Percentiles rank a stretch among this genome's conserved stretches.
Evolutionary conservation across 2,329 filamentous ascomycete genomes (phyloP).

Genomic region (Xylaria arbuscula): DNA sequence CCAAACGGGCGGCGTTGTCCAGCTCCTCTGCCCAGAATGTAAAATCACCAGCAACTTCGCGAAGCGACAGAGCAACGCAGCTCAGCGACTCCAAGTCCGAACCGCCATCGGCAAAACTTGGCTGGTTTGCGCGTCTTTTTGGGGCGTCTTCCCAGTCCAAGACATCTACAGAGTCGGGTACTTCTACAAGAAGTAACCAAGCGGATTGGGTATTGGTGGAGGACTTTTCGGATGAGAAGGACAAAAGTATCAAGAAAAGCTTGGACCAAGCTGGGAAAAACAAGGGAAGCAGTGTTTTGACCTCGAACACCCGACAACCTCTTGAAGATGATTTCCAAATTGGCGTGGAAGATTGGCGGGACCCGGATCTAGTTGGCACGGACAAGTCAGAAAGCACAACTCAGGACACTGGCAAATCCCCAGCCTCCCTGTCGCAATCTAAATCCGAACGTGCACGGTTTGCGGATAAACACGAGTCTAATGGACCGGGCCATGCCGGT

Average conservation of each 20-base stretch:
- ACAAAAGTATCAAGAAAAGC: slow-evolving; percentile 56
- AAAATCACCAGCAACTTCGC: slow-evolving; percentile 47
- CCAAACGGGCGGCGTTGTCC: slow-evolving; percentile 52
- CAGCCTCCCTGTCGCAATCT: slow-evolving; percentile 36
- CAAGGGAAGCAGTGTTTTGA: slow-evolving; percentile 42
- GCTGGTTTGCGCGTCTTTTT: slow-evolving; percentile 62
- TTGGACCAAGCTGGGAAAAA: slow-evolving; percentile 53
- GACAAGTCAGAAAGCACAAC: slow-evolving; percentile 37
- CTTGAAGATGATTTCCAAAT: slow-evolving; percentile 76
- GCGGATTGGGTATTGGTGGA: slow-evolving; percentile 78
- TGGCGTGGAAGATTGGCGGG: slow-evolving; percentile 88
- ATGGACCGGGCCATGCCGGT: slow-evolving; percentile 69
- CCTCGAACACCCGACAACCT: slow-evolving; percentile 39
- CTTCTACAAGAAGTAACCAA: slow-evolving; percentile 75
- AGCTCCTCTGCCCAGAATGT: slow-evolving; percentile 44
- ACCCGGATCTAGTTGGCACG: slow-evolving; percentile 74
- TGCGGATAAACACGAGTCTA: slow-evolving; percentile 40
- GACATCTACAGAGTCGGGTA: slow-evolving; percentile 66
- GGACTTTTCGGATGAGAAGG: slow-evolving; percentile 70
- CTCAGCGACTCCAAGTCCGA: slow-evolving; percentile 45
- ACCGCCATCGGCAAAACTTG: slow-evolving; percentile 42
- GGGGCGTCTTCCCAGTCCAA: slow-evolving; percentile 49
- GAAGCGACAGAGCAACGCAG: slow-evolving; percentile 42
- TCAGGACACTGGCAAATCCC: slow-evolving; percentile 48
- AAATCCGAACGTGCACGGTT: slow-evolving; percentile 40